Conservation (phyloP, 108 stramenopile species). For the Pseudonitzschia pungens region DNA sequence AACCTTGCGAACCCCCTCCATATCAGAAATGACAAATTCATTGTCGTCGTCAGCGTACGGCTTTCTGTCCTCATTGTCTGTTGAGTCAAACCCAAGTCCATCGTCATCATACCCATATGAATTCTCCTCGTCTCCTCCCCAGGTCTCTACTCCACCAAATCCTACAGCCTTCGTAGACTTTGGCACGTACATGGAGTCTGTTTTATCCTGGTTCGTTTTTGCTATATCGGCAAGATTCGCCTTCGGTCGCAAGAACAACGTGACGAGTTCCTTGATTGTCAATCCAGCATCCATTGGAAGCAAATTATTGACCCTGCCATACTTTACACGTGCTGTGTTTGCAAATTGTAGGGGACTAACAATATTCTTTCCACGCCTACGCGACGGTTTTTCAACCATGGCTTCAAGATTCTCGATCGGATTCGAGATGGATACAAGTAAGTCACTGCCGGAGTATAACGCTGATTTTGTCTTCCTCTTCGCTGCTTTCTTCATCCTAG, state of each 20-base stretch:
- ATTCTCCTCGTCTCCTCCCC: conserved; percentile 38
- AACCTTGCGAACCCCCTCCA: conserved; percentile 74
- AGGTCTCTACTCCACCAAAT: conserved; percentile 50
- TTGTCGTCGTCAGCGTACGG: conserved; percentile 38
- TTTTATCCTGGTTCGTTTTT: not conserved
- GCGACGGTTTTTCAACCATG: conserved; percentile 40
- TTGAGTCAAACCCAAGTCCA: conserved; percentile 51
- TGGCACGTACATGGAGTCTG: not conserved
- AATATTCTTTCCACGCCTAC: not conserved
- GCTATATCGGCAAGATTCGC: conserved; percentile 35
- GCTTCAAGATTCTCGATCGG: conserved; percentile 19
- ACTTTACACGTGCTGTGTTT: conserved; percentile 49
- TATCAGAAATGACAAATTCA: conserved; percentile 56
- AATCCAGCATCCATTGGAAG: conserved; percentile 77
- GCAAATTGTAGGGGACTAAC: conserved; percentile 56
- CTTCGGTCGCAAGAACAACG: conserved; percentile 79
- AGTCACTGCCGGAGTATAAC: conserved; percentile 8
- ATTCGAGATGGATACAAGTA: conserved; percentile 35
- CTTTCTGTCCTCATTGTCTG: conserved; percentile 46
- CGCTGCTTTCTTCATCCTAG: conserved; percentile 28
- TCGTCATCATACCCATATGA: conserved; percentile 45
- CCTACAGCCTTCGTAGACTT: conserved; percentile 50
- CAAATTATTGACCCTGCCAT: conserved; percentile 59
- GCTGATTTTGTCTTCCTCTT: conserved; percentile 35
- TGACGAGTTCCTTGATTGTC: conserved; percentile 50